Evolutionary conservation across 805 yeast species (phyloP).

Genomic region (Blastobotrys muscicola): DNA sequence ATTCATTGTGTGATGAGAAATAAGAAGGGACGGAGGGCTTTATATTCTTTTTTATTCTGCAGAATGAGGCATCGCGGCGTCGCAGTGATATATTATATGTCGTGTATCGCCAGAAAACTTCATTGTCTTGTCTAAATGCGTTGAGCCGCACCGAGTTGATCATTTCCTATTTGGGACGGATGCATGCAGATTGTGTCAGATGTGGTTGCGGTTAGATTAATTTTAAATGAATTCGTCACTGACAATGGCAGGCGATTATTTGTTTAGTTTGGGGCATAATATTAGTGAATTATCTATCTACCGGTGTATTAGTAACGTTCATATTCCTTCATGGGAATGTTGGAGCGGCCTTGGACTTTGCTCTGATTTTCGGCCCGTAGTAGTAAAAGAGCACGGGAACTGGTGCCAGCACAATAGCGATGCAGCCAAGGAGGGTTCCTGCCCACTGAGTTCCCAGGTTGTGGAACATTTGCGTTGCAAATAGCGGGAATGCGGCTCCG

Average conservation of each 20-base stretch:
- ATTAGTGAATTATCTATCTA: constrained; percentile 6
- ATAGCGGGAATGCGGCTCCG: constrained; percentile 67
- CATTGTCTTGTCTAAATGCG: too few species aligned
- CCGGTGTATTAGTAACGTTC: constrained; percentile 13
- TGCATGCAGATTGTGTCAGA: too few species aligned
- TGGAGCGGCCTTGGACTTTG: constrained; percentile 46
- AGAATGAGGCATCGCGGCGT: too few species aligned
- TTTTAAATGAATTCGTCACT: too few species aligned
- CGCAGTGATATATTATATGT: constrained; percentile 47
- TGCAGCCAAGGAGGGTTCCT: constrained; percentile 57
- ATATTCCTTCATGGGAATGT: constrained; percentile 4
- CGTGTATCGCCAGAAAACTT: not conserved
- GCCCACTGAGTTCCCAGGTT: constrained; percentile 73
- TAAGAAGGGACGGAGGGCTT: too few species aligned
- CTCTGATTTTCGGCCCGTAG: constrained; percentile 51
- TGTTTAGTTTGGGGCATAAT: too few species aligned
- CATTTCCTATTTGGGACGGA: too few species aligned
- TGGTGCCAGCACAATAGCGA: constrained; percentile 48
- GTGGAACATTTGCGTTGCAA: constrained; percentile 61
- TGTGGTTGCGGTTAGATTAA: too few species aligned
- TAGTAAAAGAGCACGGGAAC: constrained; percentile 59
- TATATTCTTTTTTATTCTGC: too few species aligned
- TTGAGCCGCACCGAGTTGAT: too few species aligned
- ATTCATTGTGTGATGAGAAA: too few species aligned
- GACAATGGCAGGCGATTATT: too few species aligned